A percentile compares a stretch with the other conserved stretches of the same genome.
These are phyloP conservation scores for Mortierella antarctica DNA, from an alignment of 192 early-diverging fungal species.

Conservation along the genomic window DNA sequence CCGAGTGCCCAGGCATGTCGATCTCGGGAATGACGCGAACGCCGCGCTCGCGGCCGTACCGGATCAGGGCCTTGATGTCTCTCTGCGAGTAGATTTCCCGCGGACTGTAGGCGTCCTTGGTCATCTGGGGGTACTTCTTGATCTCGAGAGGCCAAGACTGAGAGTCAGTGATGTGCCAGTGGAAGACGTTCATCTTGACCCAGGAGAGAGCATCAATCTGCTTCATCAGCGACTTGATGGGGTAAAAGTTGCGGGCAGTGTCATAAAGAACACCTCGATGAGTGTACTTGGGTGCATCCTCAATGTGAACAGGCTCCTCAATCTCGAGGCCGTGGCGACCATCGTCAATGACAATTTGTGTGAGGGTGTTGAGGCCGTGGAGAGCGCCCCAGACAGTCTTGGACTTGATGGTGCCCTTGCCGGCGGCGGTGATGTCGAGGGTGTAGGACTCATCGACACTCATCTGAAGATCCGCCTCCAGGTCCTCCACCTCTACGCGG, in stretches of 20 bases:
- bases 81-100: constrained; percentile 73
- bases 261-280: constrained; percentile 79
- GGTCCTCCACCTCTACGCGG: constrained; percentile 57
- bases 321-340: constrained; percentile 55
- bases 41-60: constrained; percentile 77
- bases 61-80: constrained; percentile 74
- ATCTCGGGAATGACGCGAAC: constrained; percentile 89
- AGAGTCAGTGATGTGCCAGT: constrained; percentile 79
- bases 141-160: constrained; percentile 80
- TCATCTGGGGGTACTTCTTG: constrained; percentile 69
- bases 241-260: constrained; percentile 76
- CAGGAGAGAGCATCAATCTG: constrained; percentile 77
- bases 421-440: constrained; percentile 65
- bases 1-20: constrained; percentile 84
- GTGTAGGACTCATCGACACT: constrained; percentile 79
- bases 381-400: constrained; percentile 75
- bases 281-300: constrained; percentile 71
- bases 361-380: constrained; percentile 77
- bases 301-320: constrained; percentile 65
- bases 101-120: constrained; percentile 74
- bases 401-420: constrained; percentile 66
- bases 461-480: constrained; percentile 62
- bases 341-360: constrained; percentile 69
- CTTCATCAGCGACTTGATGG: constrained; percentile 63
- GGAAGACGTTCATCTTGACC: constrained; percentile 82